These are phyloP conservation scores for Cymbidium sinense DNA, from an alignment of 106 monocot species.

Conservation along the genomic window DNA sequence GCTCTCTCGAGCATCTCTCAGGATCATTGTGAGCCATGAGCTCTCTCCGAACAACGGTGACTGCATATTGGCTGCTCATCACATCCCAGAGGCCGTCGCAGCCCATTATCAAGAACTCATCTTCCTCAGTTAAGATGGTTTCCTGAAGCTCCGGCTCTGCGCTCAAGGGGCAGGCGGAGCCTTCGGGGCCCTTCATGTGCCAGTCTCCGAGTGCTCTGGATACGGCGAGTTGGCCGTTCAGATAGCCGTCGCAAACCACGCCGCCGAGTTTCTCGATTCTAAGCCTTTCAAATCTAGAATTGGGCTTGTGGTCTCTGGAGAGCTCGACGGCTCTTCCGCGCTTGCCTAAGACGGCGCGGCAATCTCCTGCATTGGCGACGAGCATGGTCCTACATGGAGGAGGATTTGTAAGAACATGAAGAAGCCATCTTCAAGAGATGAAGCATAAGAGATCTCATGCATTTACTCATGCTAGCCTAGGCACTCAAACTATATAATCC, in stretches of 20 bases:
- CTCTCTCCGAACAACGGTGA: slow-evolving; percentile 38
- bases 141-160: slow-evolving; percentile 39
- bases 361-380: slow-evolving; percentile 51
- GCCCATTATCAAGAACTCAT: slow-evolving; percentile 45
- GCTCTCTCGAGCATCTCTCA: slow-evolving; percentile 31
- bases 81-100: slow-evolving; percentile 54
- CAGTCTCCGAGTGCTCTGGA: slow-evolving; percentile 46
- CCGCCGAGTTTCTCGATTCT: slow-evolving; percentile 43
- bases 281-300: slow-evolving; percentile 31
- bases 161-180: slow-evolving; percentile 33
- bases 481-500: not conserved
- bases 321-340: slow-evolving; percentile 42
- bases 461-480: not conserved
- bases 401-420: not conserved
- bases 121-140: slow-evolving; percentile 27
- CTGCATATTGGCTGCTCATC: slow-evolving; percentile 55
- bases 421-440: not conserved
- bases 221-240: slow-evolving; percentile 47
- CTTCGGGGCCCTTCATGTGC: slow-evolving; percentile 50
- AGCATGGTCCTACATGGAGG: slow-evolving; percentile 27
- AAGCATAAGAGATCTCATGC: too few relatives aligned
- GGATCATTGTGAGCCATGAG: slow-evolving; percentile 50
- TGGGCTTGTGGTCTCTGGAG: slow-evolving; percentile 46
- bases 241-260: slow-evolving; percentile 32
- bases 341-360: slow-evolving; percentile 46